phyloP scores from a whole-genome alignment of 2,329 filamentous ascomycete genomes.

The Hymenotorrendiella dingleyae region DNA sequence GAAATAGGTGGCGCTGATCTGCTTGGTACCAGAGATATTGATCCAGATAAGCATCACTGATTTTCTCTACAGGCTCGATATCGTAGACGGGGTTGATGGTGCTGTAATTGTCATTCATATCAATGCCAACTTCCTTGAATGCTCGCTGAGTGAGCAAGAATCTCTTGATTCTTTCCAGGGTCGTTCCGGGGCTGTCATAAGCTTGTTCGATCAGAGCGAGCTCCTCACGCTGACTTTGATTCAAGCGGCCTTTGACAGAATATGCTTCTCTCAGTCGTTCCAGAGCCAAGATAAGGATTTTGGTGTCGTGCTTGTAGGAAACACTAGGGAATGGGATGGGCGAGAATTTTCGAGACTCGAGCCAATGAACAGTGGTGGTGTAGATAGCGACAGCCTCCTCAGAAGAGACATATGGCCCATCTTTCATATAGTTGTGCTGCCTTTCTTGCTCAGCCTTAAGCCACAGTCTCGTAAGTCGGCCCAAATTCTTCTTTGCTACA shows the following conservation, averaged over 20 bases:
- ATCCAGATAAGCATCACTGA: constrained; percentile 96
- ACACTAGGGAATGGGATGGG: constrained; percentile 98
- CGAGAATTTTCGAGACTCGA: constrained; percentile 96
- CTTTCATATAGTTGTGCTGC: constrained; percentile 99
- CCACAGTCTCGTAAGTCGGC: constrained; percentile 90
- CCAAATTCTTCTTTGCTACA: constrained; percentile 98
- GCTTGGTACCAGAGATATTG: constrained; percentile 99
- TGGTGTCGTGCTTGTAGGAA: constrained; percentile 99
- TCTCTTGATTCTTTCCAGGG: constrained; percentile 91
- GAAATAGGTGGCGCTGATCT: constrained; percentile 93
- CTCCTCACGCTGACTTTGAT: constrained; percentile 96
- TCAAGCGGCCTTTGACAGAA: constrained; percentile 92
- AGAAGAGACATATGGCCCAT: constrained; percentile 95
- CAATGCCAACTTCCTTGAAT: constrained; percentile 98
- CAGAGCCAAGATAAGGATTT: constrained; percentile 92
- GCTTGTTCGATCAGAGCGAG: constrained; percentile 95
- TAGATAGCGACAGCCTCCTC: constrained; percentile 99
- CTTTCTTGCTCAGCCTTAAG: constrained; percentile 97
- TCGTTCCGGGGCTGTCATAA: constrained; percentile 95
- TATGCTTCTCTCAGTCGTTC: constrained; percentile 93
- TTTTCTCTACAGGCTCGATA: constrained; percentile 98
- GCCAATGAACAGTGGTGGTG: constrained; percentile 97
- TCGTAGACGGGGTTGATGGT: constrained; percentile 99
- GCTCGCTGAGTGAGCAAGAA: constrained; percentile 95
- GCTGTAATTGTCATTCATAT: constrained; percentile 99